A percentile compares a stretch with the other conserved stretches of the same genome.
phyloP scores from a whole-genome alignment of 2,329 filamentous ascomycete species.

The Esteya vermicola region DNA sequence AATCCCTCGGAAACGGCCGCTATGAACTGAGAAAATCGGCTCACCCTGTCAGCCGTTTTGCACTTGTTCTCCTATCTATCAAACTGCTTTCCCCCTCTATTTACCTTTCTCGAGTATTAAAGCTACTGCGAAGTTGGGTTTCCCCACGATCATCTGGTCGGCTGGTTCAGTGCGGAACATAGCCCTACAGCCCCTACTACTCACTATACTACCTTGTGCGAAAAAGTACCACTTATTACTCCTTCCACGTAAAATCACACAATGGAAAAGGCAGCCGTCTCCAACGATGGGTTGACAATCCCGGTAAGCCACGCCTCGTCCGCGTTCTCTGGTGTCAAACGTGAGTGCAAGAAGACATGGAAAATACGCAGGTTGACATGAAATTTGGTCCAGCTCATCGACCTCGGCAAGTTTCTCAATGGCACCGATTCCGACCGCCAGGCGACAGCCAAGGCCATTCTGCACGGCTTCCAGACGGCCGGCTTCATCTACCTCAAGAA shows the following conservation, averaged over 20 bases:
- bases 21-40: too few relatives aligned
- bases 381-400: constrained; percentile 57
- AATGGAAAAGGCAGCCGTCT: constrained; percentile 19
- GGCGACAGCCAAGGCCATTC: constrained; percentile 55
- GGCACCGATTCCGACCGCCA: constrained; percentile 46
- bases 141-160: too few relatives aligned
- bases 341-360: background rate
- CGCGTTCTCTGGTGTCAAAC: too few relatives aligned
- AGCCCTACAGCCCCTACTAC: too few relatives aligned
- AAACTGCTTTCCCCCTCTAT: too few relatives aligned
- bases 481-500: constrained; percentile 85
- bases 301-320: constrained; percentile 14
- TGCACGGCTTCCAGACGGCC: constrained; percentile 67
- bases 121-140: too few relatives aligned
- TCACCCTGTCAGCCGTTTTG: too few relatives aligned
- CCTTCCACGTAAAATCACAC: background rate
- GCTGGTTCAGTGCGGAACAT: too few relatives aligned
- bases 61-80: too few relatives aligned
- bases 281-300: constrained; percentile 14
- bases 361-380: background rate
- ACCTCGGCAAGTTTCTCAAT: constrained; percentile 60
- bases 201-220: too few relatives aligned
- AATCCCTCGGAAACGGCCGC: background rate
- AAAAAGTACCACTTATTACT: background rate
- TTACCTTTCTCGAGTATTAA: too few relatives aligned